Evolutionary conservation across 177 flowering plant species (phyloP).

Genomic region (Tripterygium wilfordii): DNA sequence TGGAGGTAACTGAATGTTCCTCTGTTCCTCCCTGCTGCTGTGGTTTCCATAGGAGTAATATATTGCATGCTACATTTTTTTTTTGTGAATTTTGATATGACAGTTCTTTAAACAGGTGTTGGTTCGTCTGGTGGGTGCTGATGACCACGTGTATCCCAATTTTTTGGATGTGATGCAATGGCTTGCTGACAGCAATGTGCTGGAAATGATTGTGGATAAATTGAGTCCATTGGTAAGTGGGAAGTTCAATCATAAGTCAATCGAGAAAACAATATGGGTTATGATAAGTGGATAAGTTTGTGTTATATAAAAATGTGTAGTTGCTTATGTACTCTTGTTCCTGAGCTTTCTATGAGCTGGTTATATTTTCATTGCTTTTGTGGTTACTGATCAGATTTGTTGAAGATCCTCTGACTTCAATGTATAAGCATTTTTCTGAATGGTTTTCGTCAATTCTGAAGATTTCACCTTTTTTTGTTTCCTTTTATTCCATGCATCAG

Average conservation of each 20-base stretch:
- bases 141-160: slow-evolving; percentile 80
- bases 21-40: not conserved
- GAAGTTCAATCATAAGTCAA: not conserved
- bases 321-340: no score
- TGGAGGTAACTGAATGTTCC: slow-evolving; percentile 67
- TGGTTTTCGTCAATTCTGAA: no score
- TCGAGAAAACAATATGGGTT: no score
- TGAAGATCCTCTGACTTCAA: no score
- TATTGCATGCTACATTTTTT: not conserved
- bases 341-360: no score
- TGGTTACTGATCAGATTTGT: no score
- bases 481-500: no score
- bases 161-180: slow-evolving; percentile 79
- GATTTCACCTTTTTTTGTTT: no score
- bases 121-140: slow-evolving; percentile 87
- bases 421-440: no score
- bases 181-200: slow-evolving; percentile 70
- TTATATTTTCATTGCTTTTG: no score
- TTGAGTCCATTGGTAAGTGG: slow-evolving; percentile 79
- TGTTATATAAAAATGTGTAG: no score
- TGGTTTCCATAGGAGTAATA: not conserved
- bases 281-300: no score
- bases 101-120: slow-evolving; percentile 49
- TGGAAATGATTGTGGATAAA: slow-evolving; percentile 93
- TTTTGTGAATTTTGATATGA: not conserved